Evolutionary conservation across 169 alveolate genomes (phyloP).

Genomic region (Plasmodium gaboni): DNA sequence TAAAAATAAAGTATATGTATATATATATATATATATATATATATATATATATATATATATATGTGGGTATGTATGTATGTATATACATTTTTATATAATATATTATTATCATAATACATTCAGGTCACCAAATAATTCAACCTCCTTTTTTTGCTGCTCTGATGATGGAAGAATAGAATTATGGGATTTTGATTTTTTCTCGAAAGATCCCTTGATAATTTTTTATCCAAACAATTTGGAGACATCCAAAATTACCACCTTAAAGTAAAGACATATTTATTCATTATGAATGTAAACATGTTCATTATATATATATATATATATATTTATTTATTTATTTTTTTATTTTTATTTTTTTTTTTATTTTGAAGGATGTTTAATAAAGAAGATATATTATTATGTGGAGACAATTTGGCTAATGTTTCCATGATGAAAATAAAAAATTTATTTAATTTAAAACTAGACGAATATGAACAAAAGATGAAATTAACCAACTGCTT

Average conservation of each 20-base stretch:
- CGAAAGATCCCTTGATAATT: slow-evolving; percentile 67
- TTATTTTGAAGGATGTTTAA: slow-evolving; percentile 48
- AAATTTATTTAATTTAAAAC: slow-evolving; percentile 45
- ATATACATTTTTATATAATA: not conserved
- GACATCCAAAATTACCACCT: slow-evolving; percentile 41
- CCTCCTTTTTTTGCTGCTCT: slow-evolving; percentile 73
- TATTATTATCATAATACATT: not conserved
- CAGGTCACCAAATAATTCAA: slow-evolving; percentile 73
- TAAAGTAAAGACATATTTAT: slow-evolving; percentile 28
- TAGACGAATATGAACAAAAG: slow-evolving; percentile 60
- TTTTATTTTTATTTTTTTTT: not conserved
- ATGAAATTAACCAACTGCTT: slow-evolving; percentile 48
- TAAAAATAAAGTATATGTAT: slow-evolving; percentile 5
- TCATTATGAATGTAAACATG: not conserved
- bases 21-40: not conserved
- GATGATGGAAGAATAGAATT: slow-evolving; percentile 75
- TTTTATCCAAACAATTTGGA: slow-evolving; percentile 63
- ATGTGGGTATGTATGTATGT: not conserved
- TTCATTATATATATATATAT: not conserved
- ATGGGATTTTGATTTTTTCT: slow-evolving; percentile 74
- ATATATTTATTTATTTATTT: not conserved
- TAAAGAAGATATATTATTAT: slow-evolving; percentile 37
- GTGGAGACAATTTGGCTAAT: slow-evolving; percentile 70
- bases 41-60: not conserved
- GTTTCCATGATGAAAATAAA: slow-evolving; percentile 67